These are phyloP conservation scores for Talaromyces islandicus DNA, from an alignment of 2,329 filamentous ascomycete genomes.

Conservation along the genomic window DNA sequence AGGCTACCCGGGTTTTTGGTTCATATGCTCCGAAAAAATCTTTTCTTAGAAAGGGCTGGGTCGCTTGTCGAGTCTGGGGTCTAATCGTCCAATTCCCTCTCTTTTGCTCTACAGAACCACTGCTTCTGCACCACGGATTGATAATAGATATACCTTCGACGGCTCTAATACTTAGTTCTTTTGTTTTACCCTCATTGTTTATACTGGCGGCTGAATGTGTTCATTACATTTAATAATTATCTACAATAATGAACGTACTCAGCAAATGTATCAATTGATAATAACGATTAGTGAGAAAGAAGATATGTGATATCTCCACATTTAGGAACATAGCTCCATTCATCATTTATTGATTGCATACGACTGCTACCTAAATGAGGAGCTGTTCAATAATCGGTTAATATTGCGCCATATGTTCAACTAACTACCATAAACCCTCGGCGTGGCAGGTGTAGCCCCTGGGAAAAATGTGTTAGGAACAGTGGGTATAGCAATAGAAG, in stretches of 20 bases:
- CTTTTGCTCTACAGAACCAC: not conserved
- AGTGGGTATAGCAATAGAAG: constrained; percentile 8
- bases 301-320: no score
- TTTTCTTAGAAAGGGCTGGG: not conserved
- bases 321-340: no score
- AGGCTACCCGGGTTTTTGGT: constrained; percentile 5
- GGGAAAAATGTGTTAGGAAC: constrained; percentile 8
- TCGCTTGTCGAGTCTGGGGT: constrained; percentile 1
- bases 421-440: constrained; percentile 5
- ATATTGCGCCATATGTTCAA: not conserved
- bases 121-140: not conserved
- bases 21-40: not conserved
- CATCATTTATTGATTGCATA: not conserved
- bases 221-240: not conserved
- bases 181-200: not conserved
- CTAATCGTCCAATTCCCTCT: not conserved
- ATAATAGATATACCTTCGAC: not conserved
- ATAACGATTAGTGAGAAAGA: no score
- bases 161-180: not conserved
- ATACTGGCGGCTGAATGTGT: not conserved
- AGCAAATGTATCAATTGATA: no score
- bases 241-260: no score
- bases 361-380: not conserved
- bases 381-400: not conserved
- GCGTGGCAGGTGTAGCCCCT: constrained; percentile 5